Percentiles rank a stretch among this genome's conserved stretches.
Evolutionary conservation across 306 rosid species (phyloP).

Genomic region (Cicer judaicum): DNA sequence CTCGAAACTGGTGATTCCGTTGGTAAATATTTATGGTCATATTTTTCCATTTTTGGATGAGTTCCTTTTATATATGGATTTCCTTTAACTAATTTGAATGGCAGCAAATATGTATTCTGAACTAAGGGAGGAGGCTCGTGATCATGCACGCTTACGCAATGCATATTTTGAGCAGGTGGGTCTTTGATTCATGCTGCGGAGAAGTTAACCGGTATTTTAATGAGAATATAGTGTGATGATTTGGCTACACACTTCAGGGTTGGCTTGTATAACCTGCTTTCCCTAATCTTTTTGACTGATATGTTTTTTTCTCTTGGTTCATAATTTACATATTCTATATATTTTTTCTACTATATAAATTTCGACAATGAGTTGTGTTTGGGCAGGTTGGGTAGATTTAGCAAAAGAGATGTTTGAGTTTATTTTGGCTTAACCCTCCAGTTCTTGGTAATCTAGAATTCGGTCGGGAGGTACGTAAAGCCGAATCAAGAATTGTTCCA

Average conservation of each 20-base stretch:
- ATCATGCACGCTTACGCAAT: constrained; percentile 94
- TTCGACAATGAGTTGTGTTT: too few relatives aligned
- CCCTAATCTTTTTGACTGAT: not conserved
- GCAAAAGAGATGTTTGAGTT: too few relatives aligned
- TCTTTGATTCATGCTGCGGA: constrained; percentile 26
- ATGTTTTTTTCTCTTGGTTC: constrained; percentile 15
- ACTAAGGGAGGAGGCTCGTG: constrained; percentile 96
- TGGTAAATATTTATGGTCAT: constrained; percentile 75
- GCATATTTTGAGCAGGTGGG: constrained; percentile 95
- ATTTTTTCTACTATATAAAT: too few relatives aligned
- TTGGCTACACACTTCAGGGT: constrained; percentile 12
- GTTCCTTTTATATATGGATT: constrained; percentile 44
- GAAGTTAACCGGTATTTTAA: constrained; percentile 26
- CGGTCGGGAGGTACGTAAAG: too few relatives aligned
- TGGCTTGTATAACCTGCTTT: not conserved
- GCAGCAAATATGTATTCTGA: constrained; percentile 94
- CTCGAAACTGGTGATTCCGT: constrained; percentile 97
- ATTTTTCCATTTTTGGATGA: constrained; percentile 47
- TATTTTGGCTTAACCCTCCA: too few relatives aligned
- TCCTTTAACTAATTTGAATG: constrained; percentile 64
- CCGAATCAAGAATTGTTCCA: too few relatives aligned
- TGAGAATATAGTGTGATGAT: constrained; percentile 19
- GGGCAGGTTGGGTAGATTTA: too few relatives aligned
- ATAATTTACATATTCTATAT: not conserved
- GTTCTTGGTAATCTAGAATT: too few relatives aligned